Evolutionary conservation across 768 basidiomycete species (phyloP).

Genomic region (Mycena amicta): DNA sequence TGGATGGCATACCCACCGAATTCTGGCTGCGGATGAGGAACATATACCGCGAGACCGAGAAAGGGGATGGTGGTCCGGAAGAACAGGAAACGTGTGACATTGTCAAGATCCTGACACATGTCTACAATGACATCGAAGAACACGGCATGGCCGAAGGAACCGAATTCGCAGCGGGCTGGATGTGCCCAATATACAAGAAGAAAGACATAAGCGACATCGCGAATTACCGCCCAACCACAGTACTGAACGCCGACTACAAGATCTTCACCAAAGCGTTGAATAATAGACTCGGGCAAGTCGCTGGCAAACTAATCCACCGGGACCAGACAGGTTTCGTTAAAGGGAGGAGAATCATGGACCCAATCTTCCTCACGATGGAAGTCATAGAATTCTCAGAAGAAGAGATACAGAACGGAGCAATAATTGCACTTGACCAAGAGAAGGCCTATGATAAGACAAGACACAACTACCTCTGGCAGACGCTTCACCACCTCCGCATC

Average conservation of each 20-base stretch:
- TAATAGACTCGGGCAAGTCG: background rate
- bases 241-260: slow-evolving; percentile 7
- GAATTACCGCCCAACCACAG: slow-evolving; percentile 1
- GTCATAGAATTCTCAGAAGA: too few species aligned
- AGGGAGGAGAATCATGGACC: too few species aligned
- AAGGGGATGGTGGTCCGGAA: background rate
- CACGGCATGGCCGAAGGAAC: too few species aligned
- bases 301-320: background rate
- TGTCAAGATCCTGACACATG: background rate
- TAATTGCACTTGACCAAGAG: too few species aligned
- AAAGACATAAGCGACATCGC: background rate
- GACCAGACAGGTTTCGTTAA: too few species aligned
- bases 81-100: slow-evolving; percentile 1
- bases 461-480: too few species aligned
- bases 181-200: slow-evolving; percentile 2
- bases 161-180: too few species aligned
- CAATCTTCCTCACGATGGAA: too few species aligned
- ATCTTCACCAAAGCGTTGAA: background rate
- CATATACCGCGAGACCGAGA: background rate
- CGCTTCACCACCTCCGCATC: too few species aligned
- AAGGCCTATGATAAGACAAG: too few species aligned
- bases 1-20: background rate
- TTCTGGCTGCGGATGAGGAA: background rate
- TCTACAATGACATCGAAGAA: slow-evolving; percentile 26
- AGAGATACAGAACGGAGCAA: too few species aligned